These are phyloP conservation scores for Gastrodia elata DNA, from an alignment of 106 monocot genomes.

Conservation along the genomic window DNA sequence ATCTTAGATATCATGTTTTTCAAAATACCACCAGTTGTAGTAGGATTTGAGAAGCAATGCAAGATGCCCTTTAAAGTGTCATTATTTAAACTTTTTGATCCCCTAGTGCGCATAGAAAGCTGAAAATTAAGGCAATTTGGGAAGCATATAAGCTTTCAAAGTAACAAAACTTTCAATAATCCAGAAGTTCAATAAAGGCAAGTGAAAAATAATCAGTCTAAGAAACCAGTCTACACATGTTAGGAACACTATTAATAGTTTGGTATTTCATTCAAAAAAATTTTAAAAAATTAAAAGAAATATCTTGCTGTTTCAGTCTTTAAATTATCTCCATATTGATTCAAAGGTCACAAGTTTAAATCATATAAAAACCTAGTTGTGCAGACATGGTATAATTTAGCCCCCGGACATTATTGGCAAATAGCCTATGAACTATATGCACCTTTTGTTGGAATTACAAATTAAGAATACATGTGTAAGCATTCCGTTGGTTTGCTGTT, in stretches of 20 bases:
- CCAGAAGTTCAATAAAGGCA: background rate
- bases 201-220: background rate
- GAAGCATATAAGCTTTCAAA: background rate
- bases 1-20: constrained; percentile 1
- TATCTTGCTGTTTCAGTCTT: background rate
- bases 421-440: background rate
- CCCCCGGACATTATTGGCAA: background rate
- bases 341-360: background rate
- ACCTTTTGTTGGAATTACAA: background rate
- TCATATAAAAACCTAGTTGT: background rate
- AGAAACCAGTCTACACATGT: background rate
- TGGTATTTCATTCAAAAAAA: background rate
- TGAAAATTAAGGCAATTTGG: background rate
- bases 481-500: background rate
- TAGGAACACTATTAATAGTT: background rate
- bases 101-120: constrained; percentile 1
- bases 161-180: background rate
- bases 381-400: background rate
- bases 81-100: constrained; percentile 1
- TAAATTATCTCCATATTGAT: background rate
- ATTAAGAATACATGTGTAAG: background rate
- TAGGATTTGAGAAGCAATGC: constrained; percentile 8
- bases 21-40: background rate
- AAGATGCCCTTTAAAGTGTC: constrained; percentile 6
- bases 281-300: background rate